Conservation (phyloP, 177 flowering plant genomes). For the Vitis hybrid region DNA sequence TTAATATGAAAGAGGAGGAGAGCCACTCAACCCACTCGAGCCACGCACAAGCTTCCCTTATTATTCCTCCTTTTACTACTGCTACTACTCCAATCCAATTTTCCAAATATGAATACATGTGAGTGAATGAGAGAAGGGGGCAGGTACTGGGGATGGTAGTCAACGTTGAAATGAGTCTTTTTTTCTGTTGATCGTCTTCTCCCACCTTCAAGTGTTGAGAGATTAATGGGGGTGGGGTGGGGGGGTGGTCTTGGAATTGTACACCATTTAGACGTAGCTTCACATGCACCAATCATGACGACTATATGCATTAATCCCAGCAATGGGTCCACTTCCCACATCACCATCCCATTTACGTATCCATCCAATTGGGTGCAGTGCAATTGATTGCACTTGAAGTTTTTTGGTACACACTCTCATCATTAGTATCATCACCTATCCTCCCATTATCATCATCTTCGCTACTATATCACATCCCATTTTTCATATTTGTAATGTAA, state of each 20-base stretch:
- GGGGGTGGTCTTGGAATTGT: not conserved
- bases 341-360: not conserved
- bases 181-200: not conserved
- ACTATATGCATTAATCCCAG: not conserved
- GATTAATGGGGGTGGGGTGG: not conserved
- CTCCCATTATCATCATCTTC: not conserved
- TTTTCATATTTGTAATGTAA: not conserved
- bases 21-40: conserved; percentile 5
- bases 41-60: conserved; percentile 12
- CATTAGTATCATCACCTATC: conserved; percentile 3
- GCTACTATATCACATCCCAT: not conserved
- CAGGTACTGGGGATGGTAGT: not conserved
- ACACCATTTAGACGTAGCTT: conserved; percentile 1
- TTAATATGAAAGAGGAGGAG: not conserved
- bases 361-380: conserved; percentile 5
- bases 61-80: conserved; percentile 21
- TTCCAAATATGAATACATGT: not conserved
- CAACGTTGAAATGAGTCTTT: conserved; percentile 16
- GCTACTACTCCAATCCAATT: not conserved
- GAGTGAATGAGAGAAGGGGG: not conserved
- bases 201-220: not conserved
- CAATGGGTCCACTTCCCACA: not conserved
- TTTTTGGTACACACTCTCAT: conserved; percentile 6
- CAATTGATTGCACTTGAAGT: conserved; percentile 13
- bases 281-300: conserved; percentile 17